Evolutionary conservation across 1,284 basidiomycete genomes (phyloP).

Genomic region (Moniliella sp.): DNA sequence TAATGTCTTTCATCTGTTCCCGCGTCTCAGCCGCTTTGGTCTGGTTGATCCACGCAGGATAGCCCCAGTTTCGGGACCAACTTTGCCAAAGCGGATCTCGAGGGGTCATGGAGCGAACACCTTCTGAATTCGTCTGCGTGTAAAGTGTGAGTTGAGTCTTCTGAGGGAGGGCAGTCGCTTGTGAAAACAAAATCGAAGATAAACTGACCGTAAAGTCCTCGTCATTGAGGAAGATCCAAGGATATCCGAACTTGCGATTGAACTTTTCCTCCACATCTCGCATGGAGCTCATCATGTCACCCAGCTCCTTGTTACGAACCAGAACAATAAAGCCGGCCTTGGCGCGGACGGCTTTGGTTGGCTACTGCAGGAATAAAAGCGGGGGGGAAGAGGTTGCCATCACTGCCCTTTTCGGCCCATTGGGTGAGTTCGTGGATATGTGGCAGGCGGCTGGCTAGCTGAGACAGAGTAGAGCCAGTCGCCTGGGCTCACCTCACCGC

Average conservation of each 20-base stretch:
- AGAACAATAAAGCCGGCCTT: conserved; percentile 32
- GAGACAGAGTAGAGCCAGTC: neutral
- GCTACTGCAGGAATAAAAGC: conserved; percentile 1
- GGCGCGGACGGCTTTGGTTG: conserved; percentile 15
- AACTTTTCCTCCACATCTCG: conserved; percentile 19
- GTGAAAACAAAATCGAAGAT: neutral
- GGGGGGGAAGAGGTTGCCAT: conserved; percentile 4
- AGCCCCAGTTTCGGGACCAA: conserved; percentile 62
- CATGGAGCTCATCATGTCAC: conserved; percentile 18
- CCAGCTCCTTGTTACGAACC: conserved; percentile 30
- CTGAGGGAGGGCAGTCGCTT: too few relatives aligned
- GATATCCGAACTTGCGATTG: conserved; percentile 32
- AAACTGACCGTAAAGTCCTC: conserved; percentile 2
- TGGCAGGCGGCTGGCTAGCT: neutral
- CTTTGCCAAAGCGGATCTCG: conserved; percentile 48
- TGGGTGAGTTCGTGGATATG: neutral
- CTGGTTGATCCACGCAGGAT: conserved; percentile 49
- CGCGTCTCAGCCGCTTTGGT: conserved; percentile 46
- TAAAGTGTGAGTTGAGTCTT: too few relatives aligned
- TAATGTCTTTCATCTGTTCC: conserved; percentile 52
- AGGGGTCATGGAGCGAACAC: conserved; percentile 22
- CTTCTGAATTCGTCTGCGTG: conserved; percentile 35
- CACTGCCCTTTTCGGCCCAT: neutral
- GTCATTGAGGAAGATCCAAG: conserved; percentile 36
- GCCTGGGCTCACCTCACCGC: neutral